These are phyloP conservation scores for Lachnellula hyalina DNA, from an alignment of 2,329 filamentous ascomycete species.

Conservation along the genomic window DNA sequence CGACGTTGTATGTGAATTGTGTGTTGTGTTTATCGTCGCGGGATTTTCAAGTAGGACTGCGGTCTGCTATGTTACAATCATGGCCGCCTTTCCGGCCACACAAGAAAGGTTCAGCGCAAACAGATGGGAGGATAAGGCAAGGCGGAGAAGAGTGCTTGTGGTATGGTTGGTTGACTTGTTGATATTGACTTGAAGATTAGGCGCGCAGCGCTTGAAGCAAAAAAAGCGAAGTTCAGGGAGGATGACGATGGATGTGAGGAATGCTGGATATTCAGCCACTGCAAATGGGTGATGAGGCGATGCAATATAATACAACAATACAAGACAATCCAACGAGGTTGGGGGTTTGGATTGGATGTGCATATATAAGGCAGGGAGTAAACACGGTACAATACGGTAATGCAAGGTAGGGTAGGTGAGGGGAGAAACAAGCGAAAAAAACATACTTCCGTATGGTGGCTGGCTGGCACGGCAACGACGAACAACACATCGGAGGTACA, in stretches of 20 bases:
- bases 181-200: conserved; percentile 10
- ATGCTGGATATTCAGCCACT: conserved; percentile 13
- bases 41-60: conserved; percentile 7
- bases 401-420: background rate
- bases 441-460: background rate
- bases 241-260: conserved; percentile 11
- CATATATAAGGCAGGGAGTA: too few species aligned
- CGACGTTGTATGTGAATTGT: conserved; percentile 14
- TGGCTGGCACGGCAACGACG: conserved; percentile 1
- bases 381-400: too few species aligned
- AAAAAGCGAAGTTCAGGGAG: conserved; percentile 5
- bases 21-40: conserved; percentile 7
- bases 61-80: conserved; percentile 18
- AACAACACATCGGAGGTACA: background rate
- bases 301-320: background rate
- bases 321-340: conserved; percentile 1
- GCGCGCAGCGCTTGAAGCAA: conserved; percentile 21
- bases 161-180: conserved; percentile 8
- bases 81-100: conserved; percentile 20
- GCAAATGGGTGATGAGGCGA: conserved; percentile 8
- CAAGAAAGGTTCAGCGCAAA: conserved; percentile 5
- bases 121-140: background rate
- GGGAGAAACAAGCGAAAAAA: conserved; percentile 5
- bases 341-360: background rate
- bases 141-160: conserved; percentile 4